Conservation (phyloP, 495 filamentous ascomycete genomes). For the Neurospora sp. region DNA sequence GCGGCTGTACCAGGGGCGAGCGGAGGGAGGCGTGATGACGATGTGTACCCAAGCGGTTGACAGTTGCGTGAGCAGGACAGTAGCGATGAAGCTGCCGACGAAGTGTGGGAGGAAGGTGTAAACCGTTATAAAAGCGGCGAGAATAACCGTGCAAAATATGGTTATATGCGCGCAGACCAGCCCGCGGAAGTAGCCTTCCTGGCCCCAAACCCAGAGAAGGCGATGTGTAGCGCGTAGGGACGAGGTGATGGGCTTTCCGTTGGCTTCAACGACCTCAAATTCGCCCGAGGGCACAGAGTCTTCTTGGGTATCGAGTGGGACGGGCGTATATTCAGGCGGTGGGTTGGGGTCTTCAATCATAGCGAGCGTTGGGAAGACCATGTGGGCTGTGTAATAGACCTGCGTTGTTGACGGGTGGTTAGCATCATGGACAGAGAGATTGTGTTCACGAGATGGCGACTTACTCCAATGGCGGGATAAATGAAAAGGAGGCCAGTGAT, state of each 20-base stretch:
- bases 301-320: conserved; percentile 18
- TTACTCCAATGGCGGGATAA: conserved; percentile 21
- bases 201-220: conserved; percentile 27
- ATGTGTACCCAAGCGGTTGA: conserved; percentile 35
- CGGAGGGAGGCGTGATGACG: conserved; percentile 31
- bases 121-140: conserved; percentile 15
- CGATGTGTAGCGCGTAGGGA: conserved; percentile 34
- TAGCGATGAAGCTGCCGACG: conserved; percentile 25
- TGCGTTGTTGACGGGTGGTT: conserved; percentile 7
- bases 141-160: conserved; percentile 5
- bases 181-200: conserved; percentile 31
- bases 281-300: conserved; percentile 14
- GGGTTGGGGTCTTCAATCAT: conserved; percentile 42
- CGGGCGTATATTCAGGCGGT: conserved; percentile 32
- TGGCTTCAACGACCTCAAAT: neutral
- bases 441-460: neutral
- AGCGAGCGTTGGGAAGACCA: conserved; percentile 33
- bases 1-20: conserved; percentile 30
- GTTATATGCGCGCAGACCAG: conserved; percentile 20
- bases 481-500: neutral
- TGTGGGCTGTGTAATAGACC: conserved; percentile 30
- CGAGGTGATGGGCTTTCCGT: conserved; percentile 26
- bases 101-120: conserved; percentile 9
- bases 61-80: conserved; percentile 27
- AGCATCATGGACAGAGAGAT: neutral